Evolutionary conservation across 2,329 filamentous ascomycete species (phyloP), one percentile per base, ranked within the genome.

Genomic region (Aspergillus persii): DNA sequence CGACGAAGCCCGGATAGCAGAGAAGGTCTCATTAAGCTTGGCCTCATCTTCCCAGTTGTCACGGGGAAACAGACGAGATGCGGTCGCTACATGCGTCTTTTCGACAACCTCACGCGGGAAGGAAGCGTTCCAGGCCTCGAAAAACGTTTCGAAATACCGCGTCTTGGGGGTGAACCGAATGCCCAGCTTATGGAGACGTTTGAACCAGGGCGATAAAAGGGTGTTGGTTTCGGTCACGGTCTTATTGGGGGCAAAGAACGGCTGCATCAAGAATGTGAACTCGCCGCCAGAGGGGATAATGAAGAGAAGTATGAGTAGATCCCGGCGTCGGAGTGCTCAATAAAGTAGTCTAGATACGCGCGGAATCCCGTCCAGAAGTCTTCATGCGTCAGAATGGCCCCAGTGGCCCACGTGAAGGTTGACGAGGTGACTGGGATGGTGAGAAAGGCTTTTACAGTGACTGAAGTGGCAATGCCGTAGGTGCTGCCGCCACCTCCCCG

Each of bases 41-140:
- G 58, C 36, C 2, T 60, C 50, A 50, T 67, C 63, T 18, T 68
- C 67, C 66, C 69, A 77, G 60, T 76, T 76, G 15, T 59, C 61
- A 30, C 68, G 64, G 2, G 75, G 75, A 58, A 77, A 73, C 6
- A 77, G 72, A 27, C 75, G 74, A 4, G 68, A 72, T 30, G 65
- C 64, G 2, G 69, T 71, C 57, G 64, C 63, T 66, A 66, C 63
- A 47, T 51, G 51, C 3, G 65, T 61, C 1, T 59, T 60, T 11
- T 59, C 67, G 36, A 66, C 69, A 2, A 52, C 60, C 53, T 67
- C 68, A 8, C 71, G 66, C 1, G 70, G 68, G 63, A 71, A 73
- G 8, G 65, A 68, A 9, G 63, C 65, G 1, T 53, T 48, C 69
- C 70, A 73, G 41, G 61, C 70, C 29, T 64, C 64, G 59, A 70